These are phyloP conservation scores for Penicillium sp. DNA, from an alignment of 2,329 filamentous ascomycete species.

Conservation along the genomic window DNA sequence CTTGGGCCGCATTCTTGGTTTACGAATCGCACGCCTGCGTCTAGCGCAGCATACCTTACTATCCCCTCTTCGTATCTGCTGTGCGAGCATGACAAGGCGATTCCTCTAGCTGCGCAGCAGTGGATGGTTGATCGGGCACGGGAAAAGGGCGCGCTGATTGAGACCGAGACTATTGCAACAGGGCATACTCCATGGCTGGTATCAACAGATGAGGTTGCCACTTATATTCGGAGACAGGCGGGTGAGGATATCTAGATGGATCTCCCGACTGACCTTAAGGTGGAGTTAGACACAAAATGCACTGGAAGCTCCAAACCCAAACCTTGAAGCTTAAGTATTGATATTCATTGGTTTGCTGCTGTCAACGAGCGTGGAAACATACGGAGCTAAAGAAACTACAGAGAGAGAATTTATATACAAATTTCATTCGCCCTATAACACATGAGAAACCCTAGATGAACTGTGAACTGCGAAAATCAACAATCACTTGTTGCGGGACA, in stretches of 20 bases:
- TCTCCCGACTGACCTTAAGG: no score
- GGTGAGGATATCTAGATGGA: constrained; percentile 2
- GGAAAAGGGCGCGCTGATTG: constrained; percentile 25
- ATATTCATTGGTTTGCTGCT: not conserved
- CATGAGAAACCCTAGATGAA: not conserved
- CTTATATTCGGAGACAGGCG: constrained; percentile 21
- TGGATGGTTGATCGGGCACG: constrained; percentile 32
- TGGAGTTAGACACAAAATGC: no score
- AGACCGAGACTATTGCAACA: constrained; percentile 30
- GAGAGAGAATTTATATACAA: not conserved
- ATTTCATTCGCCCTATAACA: not conserved
- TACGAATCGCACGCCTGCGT: constrained; percentile 28
- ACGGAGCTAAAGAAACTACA: not conserved
- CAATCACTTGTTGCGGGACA: constrained; percentile 5
- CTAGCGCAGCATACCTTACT: constrained; percentile 25
- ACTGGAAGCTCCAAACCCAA: no score
- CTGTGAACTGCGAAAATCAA: not conserved
- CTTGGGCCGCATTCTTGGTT: constrained; percentile 33
- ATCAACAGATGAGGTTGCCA: constrained; percentile 15
- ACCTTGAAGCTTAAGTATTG: no score
- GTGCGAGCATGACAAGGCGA: constrained; percentile 32
- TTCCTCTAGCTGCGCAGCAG: constrained; percentile 32
- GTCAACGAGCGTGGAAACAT: not conserved
- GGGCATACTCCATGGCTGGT: constrained; percentile 33
- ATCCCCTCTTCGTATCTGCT: constrained; percentile 31